Percentiles rank a stretch among this genome's conserved stretches.
These are phyloP conservation scores for Ophiostoma himal-ulmi DNA, from an alignment of 2,329 filamentous ascomycete genomes.

Conservation along the genomic window DNA sequence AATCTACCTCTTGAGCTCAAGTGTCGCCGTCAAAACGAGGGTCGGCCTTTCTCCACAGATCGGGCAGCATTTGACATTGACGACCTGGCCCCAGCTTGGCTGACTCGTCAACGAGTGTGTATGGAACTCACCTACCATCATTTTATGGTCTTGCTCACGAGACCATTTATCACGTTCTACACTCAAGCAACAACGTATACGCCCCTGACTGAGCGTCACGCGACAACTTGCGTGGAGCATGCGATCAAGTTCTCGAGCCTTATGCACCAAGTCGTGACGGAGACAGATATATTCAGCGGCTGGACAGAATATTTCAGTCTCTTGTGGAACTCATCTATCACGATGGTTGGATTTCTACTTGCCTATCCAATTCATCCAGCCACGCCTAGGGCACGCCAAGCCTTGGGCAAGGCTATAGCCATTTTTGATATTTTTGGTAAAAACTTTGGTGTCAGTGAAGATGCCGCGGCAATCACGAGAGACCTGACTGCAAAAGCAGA, in stretches of 20 bases:
- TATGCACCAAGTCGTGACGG: background rate
- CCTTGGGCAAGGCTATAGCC: background rate
- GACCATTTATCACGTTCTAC: background rate
- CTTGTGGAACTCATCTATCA: background rate
- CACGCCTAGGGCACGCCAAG: background rate
- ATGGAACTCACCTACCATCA: background rate
- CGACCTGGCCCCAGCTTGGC: background rate
- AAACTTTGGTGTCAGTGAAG: background rate
- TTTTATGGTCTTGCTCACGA: background rate
- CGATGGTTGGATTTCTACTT: background rate
- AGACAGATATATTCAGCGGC: background rate
- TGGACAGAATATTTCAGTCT: background rate
- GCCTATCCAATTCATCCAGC: background rate
- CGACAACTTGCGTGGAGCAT: background rate
- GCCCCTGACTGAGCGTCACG: background rate
- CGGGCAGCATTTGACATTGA: background rate
- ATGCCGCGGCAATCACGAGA: background rate
- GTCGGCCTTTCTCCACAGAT: background rate
- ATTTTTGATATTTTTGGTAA: background rate
- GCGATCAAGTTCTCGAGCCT: background rate
- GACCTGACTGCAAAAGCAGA: background rate
- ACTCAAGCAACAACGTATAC: background rate
- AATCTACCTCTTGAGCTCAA: background rate
- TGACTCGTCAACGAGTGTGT: background rate
- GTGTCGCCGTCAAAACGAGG: background rate